Base-by-base conservation (phyloP, 164 flowering plant species). In the Tetrastigma voinierianum region DNA sequence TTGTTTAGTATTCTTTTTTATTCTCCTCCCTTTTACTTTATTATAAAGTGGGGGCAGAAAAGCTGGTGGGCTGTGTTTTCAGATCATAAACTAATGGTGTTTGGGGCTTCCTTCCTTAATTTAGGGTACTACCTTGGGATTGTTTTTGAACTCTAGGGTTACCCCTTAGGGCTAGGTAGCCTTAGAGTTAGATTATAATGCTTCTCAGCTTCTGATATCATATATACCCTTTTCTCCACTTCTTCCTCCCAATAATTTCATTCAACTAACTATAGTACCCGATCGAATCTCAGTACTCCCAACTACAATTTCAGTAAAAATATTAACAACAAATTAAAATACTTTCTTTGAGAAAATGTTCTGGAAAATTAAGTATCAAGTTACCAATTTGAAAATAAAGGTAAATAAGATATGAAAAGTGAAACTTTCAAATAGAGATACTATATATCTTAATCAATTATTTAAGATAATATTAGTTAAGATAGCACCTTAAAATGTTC, bases 31-130 rank as follows among this genome's bases (percentile, higher is more conserved):
- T 77, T 77, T 77, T 67, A 73, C 84, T 75, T 81, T 78, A 62
- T 73, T 57, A 65, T 46, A 76, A 81, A 80, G 78, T 67, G 68
- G 74, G 45, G 72, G 62, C 73, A 70, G 17, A 54, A 80, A 81
- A 70, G 80, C 68, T 68, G 74, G 77, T 74, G 81, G 69, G 66
- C 56, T 20, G 77, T 67, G 78, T 62, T 79, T 65, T 74, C 67
- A 70, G 74, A 52, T 40, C 45, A 49, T 65, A 69, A 68, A 67
- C 47, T 69, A 73, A 51, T 58, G 66, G 57, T 51, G 53, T 43
- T 60, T 11, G 76, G 67, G 51, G 45, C 73, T 67, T 47, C 46
- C 46, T 56, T 60, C 77, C 74, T 62, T 69, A 49, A 61, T 65
- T 57, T 65, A 25, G 67, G 77, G 78, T 67, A 15, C 9, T 55